Evolutionary conservation across 441 rosid genomes (phyloP).

Genomic region (Corymbia citriodora): DNA sequence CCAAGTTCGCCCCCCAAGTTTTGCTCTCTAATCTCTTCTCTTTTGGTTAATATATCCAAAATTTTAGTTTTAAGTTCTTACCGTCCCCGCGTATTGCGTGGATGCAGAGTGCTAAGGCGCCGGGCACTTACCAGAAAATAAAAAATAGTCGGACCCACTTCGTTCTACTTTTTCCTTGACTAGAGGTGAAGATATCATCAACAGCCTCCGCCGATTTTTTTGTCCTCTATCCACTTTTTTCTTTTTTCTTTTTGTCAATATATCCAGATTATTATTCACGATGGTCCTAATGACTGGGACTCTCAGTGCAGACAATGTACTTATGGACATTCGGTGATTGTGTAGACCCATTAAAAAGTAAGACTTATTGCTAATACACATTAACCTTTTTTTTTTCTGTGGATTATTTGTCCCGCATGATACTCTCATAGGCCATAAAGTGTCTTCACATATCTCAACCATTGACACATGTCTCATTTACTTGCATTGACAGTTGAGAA

Average conservation of each 20-base stretch:
- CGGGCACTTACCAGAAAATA: not conserved
- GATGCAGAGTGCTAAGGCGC: not conserved
- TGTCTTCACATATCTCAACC: not conserved
- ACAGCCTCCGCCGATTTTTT: not conserved
- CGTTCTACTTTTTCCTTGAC: not conserved
- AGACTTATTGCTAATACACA: not conserved
- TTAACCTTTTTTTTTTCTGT: not conserved
- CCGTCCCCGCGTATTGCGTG: accelerated
- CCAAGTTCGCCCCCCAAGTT: not conserved
- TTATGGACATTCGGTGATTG: not conserved
- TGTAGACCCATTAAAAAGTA: not conserved
- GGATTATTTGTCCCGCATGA: not conserved
- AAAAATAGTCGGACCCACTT: not conserved
- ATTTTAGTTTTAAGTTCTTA: too few relatives aligned
- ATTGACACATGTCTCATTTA: accelerated
- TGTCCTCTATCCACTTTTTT: not conserved
- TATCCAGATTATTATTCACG: not conserved
- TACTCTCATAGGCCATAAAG: not conserved
- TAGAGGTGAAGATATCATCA: not conserved
- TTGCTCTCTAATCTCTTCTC: not conserved
- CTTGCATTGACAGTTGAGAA: not conserved
- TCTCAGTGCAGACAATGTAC: not conserved
- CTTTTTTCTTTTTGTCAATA: not conserved
- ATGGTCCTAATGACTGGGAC: not conserved
- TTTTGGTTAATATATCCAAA: not conserved